These are phyloP conservation scores for Magnusiomyces starmeri DNA, from an alignment of 1,139 yeast genomes.

Conservation along the genomic window DNA sequence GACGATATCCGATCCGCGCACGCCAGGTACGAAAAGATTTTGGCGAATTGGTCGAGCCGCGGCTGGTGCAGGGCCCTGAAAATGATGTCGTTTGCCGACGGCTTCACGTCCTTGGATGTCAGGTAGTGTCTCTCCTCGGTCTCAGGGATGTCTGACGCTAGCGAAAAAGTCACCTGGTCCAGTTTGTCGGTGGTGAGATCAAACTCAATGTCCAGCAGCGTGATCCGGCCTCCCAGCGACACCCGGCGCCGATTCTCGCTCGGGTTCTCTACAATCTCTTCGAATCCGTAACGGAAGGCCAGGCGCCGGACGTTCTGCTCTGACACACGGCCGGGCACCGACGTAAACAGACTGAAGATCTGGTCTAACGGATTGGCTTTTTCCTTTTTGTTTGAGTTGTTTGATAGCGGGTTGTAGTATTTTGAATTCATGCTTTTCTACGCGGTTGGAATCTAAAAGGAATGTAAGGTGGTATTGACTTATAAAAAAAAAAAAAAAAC, in stretches of 20 bases:
- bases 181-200: conserved; percentile 14
- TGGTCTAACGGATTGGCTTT: conserved; percentile 20
- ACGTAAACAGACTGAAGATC: conserved; percentile 25
- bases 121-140: conserved; percentile 24
- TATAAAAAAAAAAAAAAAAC: not conserved
- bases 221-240: conserved; percentile 33
- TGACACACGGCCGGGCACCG: conserved; percentile 31
- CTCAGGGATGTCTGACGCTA: conserved; percentile 28
- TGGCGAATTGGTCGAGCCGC: conserved; percentile 29
- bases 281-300: conserved; percentile 26
- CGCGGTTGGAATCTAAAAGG: no score
- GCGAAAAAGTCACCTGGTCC: conserved; percentile 23
- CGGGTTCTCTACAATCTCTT: conserved; percentile 31
- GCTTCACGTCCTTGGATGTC: conserved; percentile 24
- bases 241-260: conserved; percentile 26
- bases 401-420: conserved; percentile 2
- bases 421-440: not conserved
- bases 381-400: not conserved
- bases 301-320: conserved; percentile 30
- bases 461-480: not conserved
- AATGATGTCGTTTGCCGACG: conserved; percentile 25
- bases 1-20: conserved; percentile 31
- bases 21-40: conserved; percentile 29
- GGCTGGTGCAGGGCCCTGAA: conserved; percentile 26
- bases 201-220: conserved; percentile 26